These are phyloP conservation scores for Tylopilus orsonianus DNA, from an alignment of 1,284 basidiomycete species.

Conservation along the genomic window DNA sequence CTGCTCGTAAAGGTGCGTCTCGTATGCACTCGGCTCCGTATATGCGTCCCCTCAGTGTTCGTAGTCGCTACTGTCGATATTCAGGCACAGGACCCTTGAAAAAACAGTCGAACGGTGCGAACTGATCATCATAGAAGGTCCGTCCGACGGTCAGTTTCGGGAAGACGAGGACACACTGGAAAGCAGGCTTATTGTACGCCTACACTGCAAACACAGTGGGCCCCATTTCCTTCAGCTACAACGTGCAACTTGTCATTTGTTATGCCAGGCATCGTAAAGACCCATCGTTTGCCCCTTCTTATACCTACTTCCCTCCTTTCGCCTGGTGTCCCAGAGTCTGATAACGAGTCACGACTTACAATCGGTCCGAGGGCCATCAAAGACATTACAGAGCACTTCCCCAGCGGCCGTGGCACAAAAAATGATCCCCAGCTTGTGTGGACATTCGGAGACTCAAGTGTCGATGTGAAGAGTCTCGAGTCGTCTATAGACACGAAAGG, in stretches of 20 bases:
- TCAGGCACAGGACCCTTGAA: constrained; percentile 71
- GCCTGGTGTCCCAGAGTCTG: constrained; percentile 55
- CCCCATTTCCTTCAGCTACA: constrained; percentile 3
- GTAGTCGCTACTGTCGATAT: constrained; percentile 67
- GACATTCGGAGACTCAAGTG: constrained; percentile 66
- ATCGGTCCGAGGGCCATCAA: constrained; percentile 69
- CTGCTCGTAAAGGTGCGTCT: constrained; percentile 60
- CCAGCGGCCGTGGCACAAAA: constrained; percentile 55
- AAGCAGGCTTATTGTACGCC: constrained; percentile 65
- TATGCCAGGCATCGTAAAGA: constrained; percentile 69
- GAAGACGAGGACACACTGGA: constrained; percentile 64
- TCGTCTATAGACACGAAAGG: constrained; percentile 65
- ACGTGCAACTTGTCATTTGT: constrained; percentile 4
- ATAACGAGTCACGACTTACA: constrained; percentile 60
- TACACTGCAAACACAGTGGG: constrained; percentile 80
- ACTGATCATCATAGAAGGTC: constrained; percentile 61
- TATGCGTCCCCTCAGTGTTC: constrained; percentile 3
- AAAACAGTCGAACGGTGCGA: constrained; percentile 76
- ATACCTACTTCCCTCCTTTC: constrained; percentile 57
- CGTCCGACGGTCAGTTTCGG: constrained; percentile 36
- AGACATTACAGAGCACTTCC: constrained; percentile 81
- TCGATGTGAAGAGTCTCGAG: constrained; percentile 67
- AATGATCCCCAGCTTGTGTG: constrained; percentile 76
- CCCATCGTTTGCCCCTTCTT: constrained; percentile 66
- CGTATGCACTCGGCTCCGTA: not conserved